These are phyloP conservation scores for Albatrellus sp. DNA, from an alignment of 1,284 basidiomycete genomes.

Conservation along the genomic window DNA sequence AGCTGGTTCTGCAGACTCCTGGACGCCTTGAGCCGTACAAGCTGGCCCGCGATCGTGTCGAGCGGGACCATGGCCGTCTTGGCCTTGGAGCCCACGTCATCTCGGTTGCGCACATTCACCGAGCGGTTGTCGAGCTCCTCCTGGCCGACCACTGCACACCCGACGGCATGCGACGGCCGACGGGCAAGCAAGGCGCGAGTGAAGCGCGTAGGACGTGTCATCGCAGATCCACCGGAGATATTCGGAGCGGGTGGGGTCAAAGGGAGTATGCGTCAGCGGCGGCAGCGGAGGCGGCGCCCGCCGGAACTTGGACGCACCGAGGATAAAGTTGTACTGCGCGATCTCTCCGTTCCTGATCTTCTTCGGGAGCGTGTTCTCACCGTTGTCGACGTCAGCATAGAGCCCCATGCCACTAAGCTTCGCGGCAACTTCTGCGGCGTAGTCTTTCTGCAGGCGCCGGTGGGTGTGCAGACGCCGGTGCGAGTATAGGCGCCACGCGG, in stretches of 20 bases:
- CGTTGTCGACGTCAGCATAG: slow-evolving; percentile 87
- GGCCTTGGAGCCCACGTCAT: slow-evolving; percentile 78
- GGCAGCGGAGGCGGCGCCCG: background rate
- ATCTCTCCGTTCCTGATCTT: slow-evolving; percentile 92
- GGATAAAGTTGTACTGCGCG: slow-evolving; percentile 94
- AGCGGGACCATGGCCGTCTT: slow-evolving; percentile 55
- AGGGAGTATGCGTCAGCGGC: background rate
- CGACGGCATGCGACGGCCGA: too few species aligned
- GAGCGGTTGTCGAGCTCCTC: slow-evolving; percentile 78
- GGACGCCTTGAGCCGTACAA: slow-evolving; percentile 52
- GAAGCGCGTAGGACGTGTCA: too few species aligned
- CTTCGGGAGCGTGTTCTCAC: slow-evolving; percentile 89
- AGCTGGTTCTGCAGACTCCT: slow-evolving; percentile 50
- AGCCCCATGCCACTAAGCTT: slow-evolving; percentile 64
- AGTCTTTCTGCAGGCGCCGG: slow-evolving; percentile 63
- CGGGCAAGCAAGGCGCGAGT: too few species aligned
- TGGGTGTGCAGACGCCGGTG: too few species aligned
- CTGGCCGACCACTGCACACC: slow-evolving; percentile 75
- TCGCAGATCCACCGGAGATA: too few species aligned
- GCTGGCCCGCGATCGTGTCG: slow-evolving; percentile 51
- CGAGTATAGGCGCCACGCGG: too few species aligned
- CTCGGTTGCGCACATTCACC: slow-evolving; percentile 92
- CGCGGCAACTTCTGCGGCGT: slow-evolving; percentile 72
- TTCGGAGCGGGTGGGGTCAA: too few species aligned
- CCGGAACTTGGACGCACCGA: slow-evolving; percentile 45